phyloP scores from a whole-genome alignment of 495 filamentous ascomycete genomes.

The Cercophora newfieldiana region DNA sequence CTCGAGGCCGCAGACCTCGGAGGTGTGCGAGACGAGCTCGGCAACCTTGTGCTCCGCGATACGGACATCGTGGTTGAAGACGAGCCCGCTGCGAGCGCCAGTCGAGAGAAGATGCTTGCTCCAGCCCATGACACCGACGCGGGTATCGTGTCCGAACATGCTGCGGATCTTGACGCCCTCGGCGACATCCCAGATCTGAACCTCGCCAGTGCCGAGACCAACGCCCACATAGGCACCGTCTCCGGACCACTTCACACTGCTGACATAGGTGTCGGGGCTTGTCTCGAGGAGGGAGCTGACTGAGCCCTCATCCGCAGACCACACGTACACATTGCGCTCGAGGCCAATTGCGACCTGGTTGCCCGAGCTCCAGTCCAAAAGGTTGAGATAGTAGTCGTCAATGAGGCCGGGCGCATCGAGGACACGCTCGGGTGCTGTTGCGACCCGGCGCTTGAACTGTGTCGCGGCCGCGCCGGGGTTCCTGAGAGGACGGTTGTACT shows the following conservation, averaged over 20 bases:
- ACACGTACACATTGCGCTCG: slow-evolving; percentile 95
- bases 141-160: slow-evolving; percentile 96
- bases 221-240: slow-evolving; percentile 97
- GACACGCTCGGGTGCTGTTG: slow-evolving; percentile 93
- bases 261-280: slow-evolving; percentile 87
- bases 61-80: slow-evolving; percentile 98
- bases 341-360: slow-evolving; percentile 99
- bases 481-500: slow-evolving; percentile 96
- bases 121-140: slow-evolving; percentile 98
- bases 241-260: slow-evolving; percentile 97
- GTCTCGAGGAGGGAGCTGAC: slow-evolving; percentile 87
- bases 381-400: slow-evolving; percentile 98
- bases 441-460: slow-evolving; percentile 85
- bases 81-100: slow-evolving; percentile 89
- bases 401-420: slow-evolving; percentile 95
- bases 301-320: slow-evolving; percentile 93
- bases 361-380: slow-evolving; percentile 94
- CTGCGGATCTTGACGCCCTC: slow-evolving; percentile 92
- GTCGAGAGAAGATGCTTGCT: slow-evolving; percentile 96
- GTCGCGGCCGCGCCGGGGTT: slow-evolving; percentile 67
- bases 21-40: slow-evolving; percentile 93
- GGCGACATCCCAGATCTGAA: slow-evolving; percentile 99
- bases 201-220: slow-evolving; percentile 90
- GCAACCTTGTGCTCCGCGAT: slow-evolving; percentile 97
- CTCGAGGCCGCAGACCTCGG: slow-evolving; percentile 96